Conservation (phyloP, 257 asterid genomes). For the Voacanga thouarsii region DNA sequence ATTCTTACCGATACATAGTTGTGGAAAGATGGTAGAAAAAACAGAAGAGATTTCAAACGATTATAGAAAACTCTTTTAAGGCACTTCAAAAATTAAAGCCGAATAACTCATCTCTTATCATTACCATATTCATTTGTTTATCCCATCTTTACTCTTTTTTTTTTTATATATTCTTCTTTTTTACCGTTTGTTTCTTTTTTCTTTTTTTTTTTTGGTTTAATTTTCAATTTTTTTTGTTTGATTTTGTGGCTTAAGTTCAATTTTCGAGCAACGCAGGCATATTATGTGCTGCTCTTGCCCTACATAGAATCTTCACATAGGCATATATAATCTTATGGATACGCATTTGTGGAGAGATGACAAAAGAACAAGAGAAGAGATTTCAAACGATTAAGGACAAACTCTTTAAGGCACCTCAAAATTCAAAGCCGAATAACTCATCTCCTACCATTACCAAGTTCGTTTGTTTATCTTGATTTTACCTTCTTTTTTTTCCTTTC, state of each 20-base stretch:
- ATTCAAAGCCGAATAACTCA: conserved; percentile 32
- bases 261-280: neutral
- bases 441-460: conserved; percentile 34
- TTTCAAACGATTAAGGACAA: conserved; percentile 60
- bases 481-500: neutral
- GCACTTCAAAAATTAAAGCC: conserved; percentile 52
- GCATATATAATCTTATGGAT: neutral
- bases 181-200: neutral
- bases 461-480: conserved; percentile 4
- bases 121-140: conserved; percentile 32
- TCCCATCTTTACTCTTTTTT: neutral
- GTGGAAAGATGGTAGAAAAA: conserved; percentile 53
- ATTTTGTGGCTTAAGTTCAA: neutral
- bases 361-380: conserved; percentile 65
- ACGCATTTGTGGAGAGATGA: conserved; percentile 36
- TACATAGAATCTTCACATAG: neutral
- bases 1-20: neutral
- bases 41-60: conserved; percentile 63
- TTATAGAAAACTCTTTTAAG: conserved; percentile 58
- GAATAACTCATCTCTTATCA: conserved; percentile 11
- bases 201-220: no score
- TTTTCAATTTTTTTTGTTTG: neutral
- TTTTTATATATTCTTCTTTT: neutral
- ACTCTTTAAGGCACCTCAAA: conserved; percentile 54
- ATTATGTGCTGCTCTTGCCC: neutral